Evolutionary conservation across 495 filamentous ascomycete species (phyloP).

Genomic region (Polyplosphaeria fusca): DNA sequence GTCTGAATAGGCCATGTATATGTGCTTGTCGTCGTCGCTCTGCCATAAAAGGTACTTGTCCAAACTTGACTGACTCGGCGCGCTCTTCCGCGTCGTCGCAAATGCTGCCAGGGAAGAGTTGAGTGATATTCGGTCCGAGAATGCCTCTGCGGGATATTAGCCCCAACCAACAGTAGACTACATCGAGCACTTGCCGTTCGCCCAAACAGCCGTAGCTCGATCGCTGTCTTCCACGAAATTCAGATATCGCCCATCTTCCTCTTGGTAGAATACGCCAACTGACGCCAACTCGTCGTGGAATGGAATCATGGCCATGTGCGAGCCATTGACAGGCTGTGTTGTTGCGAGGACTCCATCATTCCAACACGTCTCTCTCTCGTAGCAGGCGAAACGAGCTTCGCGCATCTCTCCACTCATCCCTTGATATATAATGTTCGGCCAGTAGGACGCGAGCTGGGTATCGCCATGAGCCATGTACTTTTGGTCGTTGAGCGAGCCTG

Average conservation of each 20-base stretch:
- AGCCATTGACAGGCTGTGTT: conserved; percentile 10
- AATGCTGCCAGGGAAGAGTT: conserved; percentile 18
- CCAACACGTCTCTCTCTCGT: conserved; percentile 14
- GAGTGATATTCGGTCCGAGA: conserved; percentile 9
- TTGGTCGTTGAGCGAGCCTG: conserved; percentile 14
- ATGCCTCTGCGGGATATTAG: conserved; percentile 11
- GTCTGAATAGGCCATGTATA: conserved; percentile 25
- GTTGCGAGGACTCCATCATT: conserved; percentile 7
- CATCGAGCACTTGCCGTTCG: conserved; percentile 2
- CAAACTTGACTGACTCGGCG: neutral
- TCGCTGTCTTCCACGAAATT: conserved; percentile 8
- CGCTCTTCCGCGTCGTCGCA: conserved; percentile 3
- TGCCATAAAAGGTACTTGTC: conserved; percentile 27
- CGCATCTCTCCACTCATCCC: conserved; percentile 12
- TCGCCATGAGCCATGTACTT: conserved; percentile 12
- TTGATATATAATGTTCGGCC: conserved; percentile 18
- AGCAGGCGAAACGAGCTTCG: conserved; percentile 6
- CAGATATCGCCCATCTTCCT: conserved; percentile 10
- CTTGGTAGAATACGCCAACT: conserved; percentile 7
- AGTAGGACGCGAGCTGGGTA: conserved; percentile 14
- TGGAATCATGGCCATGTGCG: neutral
- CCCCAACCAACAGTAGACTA: neutral
- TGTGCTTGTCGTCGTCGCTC: conserved; percentile 1
- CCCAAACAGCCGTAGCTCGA: neutral
- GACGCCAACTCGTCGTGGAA: conserved; percentile 15